These are phyloP conservation scores for Myriosclerotinia duriaeana DNA, from an alignment of 2,329 filamentous ascomycete genomes.

Conservation along the genomic window DNA sequence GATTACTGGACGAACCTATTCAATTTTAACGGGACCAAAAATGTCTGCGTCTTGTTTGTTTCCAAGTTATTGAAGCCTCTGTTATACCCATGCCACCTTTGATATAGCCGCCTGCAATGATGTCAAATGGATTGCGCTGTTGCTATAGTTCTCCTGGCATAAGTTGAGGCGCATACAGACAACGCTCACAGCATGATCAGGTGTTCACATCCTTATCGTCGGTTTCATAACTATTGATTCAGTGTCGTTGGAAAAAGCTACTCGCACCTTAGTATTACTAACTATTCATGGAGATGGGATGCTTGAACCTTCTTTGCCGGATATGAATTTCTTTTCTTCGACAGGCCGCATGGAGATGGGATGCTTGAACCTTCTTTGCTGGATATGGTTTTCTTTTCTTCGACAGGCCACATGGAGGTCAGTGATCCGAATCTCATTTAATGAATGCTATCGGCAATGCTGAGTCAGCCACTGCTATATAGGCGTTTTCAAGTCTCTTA, in stretches of 20 bases:
- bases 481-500: too few species aligned
- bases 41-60: constrained; percentile 2
- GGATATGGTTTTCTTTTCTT: background rate
- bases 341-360: background rate
- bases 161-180: background rate
- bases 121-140: background rate
- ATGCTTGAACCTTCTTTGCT: constrained; percentile 8
- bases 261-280: background rate
- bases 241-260: constrained; percentile 7
- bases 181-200: background rate
- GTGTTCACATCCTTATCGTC: background rate
- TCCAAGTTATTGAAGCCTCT: background rate
- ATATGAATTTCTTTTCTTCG: background rate
- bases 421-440: constrained; percentile 7
- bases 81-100: background rate
- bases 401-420: background rate
- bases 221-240: background rate
- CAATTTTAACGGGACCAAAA: background rate
- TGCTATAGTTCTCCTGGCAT: background rate
- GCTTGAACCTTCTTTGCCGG: constrained; percentile 1
- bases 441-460: constrained; percentile 6
- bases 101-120: background rate
- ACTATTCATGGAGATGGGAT: background rate
- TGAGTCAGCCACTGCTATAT: too few species aligned
- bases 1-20: constrained; percentile 18